A percentile compares a stretch with the other conserved stretches of the same genome.
These are phyloP conservation scores for Xeromyces bisporus DNA, from an alignment of 495 filamentous ascomycete genomes.

Conservation along the genomic window DNA sequence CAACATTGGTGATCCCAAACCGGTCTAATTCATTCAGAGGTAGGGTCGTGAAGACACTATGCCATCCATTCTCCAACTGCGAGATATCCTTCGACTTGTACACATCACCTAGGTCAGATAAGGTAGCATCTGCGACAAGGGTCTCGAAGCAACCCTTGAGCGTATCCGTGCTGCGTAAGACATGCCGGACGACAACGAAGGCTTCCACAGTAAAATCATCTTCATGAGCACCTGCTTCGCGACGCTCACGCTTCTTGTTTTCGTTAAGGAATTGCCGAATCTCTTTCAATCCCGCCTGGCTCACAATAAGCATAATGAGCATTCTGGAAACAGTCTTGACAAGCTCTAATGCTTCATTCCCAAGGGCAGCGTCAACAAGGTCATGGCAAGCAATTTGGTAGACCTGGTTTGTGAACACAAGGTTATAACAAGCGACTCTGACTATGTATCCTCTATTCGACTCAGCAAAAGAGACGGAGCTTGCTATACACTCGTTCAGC, in stretches of 20 bases:
- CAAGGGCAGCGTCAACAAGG: constrained; percentile 12
- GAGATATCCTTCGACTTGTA: constrained; percentile 27
- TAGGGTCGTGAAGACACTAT: constrained; percentile 51
- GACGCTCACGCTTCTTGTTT: constrained; percentile 31
- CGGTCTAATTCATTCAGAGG: constrained; percentile 64
- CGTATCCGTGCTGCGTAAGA: constrained; percentile 29
- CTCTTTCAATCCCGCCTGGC: constrained; percentile 23
- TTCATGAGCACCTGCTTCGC: constrained; percentile 50
- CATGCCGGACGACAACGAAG: constrained; percentile 48
- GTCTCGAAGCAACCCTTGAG: constrained; percentile 14
- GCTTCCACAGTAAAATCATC: constrained; percentile 40
- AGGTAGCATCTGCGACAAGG: constrained; percentile 37
- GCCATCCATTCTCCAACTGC: constrained; percentile 55
- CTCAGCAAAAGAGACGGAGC: constrained; percentile 7
- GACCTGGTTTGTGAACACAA: constrained; percentile 25
- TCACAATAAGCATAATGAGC: constrained; percentile 22
- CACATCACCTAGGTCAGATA: constrained; percentile 1
- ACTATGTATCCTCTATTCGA: constrained; percentile 7
- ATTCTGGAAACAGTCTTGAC: constrained; percentile 17
- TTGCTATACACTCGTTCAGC: constrained; percentile 13
- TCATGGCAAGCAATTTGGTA: constrained; percentile 24
- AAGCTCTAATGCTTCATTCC: constrained; percentile 11
- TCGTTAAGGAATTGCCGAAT: constrained; percentile 47
- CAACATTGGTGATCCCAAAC: constrained; percentile 40
- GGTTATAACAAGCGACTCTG: constrained; percentile 17